phyloP scores from a whole-genome alignment of 2,329 filamentous ascomycete genomes.

The Orbilia oligospora region DNA sequence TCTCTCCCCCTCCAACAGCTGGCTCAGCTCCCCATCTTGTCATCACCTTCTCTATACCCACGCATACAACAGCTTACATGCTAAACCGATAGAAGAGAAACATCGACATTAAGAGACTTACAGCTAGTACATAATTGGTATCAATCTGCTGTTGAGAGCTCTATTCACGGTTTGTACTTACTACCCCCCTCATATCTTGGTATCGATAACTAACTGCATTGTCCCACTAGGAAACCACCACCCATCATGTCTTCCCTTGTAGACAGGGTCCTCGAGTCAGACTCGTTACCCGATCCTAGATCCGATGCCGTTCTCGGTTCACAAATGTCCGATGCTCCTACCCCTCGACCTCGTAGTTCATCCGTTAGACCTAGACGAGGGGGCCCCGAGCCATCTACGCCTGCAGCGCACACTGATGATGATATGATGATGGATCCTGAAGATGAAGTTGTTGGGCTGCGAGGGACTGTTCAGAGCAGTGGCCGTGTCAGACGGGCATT shows the following conservation, averaged over 20 bases:
- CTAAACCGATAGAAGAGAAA: not conserved
- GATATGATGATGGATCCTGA: slow-evolving; percentile 71
- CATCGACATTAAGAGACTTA: not conserved
- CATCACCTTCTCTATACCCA: not conserved
- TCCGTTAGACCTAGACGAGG: slow-evolving; percentile 64
- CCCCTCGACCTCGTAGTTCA: slow-evolving; percentile 65
- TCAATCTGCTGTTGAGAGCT: slow-evolving; percentile 16
- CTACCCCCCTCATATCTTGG: slow-evolving; percentile 17
- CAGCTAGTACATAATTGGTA: not conserved
- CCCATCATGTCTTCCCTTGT: slow-evolving; percentile 71
- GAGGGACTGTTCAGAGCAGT: slow-evolving; percentile 66
- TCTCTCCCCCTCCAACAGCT: slow-evolving; percentile 30
- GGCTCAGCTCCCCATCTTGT: slow-evolving; percentile 3
- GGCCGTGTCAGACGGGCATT: slow-evolving; percentile 66
- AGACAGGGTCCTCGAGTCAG: slow-evolving; percentile 70
- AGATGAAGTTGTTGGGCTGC: slow-evolving; percentile 71
- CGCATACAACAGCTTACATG: not conserved
- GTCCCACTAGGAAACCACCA: slow-evolving; percentile 29
- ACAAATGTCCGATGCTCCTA: slow-evolving; percentile 65
- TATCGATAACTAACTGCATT: slow-evolving; percentile 34
- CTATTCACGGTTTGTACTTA: slow-evolving; percentile 11
- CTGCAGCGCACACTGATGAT: slow-evolving; percentile 70
- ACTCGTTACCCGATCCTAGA: slow-evolving; percentile 63
- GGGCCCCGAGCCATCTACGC: slow-evolving; percentile 65
- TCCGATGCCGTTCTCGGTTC: slow-evolving; percentile 66